A percentile compares a stretch with the other conserved stretches of the same genome.
Conservation (phyloP, 2,329 filamentous ascomycete genomes). For the Cladophialophora exuberans region DNA sequence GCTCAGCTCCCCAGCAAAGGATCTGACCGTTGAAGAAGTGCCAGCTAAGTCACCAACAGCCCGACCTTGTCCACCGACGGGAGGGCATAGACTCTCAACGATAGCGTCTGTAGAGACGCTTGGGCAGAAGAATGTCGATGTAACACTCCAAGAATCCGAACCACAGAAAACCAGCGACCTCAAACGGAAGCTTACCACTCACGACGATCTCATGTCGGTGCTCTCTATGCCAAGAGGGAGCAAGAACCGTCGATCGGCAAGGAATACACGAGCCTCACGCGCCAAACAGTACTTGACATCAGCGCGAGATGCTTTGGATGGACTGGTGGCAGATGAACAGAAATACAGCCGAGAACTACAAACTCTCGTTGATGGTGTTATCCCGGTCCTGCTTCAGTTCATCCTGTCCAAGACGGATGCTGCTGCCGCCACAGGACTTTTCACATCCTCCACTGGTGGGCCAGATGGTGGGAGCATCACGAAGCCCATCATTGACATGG, state of each 20-base stretch:
- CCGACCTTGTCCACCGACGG: conserved; percentile 56
- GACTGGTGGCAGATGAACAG: conserved; percentile 80
- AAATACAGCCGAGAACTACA: conserved; percentile 90
- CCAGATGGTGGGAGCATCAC: conserved; percentile 68
- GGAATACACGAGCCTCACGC: conserved; percentile 75
- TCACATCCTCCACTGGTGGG: conserved; percentile 59
- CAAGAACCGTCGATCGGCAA: conserved; percentile 72
- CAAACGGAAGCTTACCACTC: conserved; percentile 80
- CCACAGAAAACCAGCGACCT: conserved; percentile 54
- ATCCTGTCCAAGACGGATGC: conserved; percentile 74
- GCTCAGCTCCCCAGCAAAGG: not conserved
- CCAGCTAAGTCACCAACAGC: conserved; percentile 26
- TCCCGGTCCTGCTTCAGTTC: conserved; percentile 86
- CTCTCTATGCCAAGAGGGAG: conserved; percentile 69
- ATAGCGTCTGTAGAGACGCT: conserved; percentile 62
- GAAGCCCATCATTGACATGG: conserved; percentile 92
- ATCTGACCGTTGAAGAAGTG: not conserved
- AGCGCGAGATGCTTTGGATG: conserved; percentile 74
- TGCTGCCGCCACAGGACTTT: conserved; percentile 67
- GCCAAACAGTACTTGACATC: conserved; percentile 57
- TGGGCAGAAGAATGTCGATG: conserved; percentile 35
- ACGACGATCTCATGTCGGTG: conserved; percentile 92
- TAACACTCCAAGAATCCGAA: conserved; percentile 23
- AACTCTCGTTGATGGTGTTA: conserved; percentile 90
- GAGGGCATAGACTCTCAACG: conserved; percentile 59